Base-by-base conservation (phyloP, 2,329 filamentous ascomycete species). In the Aspergillus costaricaensis region DNA sequence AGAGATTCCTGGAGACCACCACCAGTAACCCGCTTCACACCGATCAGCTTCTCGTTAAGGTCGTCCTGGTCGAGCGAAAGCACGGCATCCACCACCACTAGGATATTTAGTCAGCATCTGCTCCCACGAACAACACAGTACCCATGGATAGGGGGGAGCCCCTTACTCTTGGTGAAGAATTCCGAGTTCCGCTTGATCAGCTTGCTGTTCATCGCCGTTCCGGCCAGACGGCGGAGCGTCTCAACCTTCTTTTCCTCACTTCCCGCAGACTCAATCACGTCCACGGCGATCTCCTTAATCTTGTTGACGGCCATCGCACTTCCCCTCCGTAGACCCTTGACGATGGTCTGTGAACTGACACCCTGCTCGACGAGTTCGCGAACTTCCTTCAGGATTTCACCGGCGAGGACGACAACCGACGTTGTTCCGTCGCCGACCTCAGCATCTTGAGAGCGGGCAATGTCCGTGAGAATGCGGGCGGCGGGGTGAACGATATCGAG, bases 201-300 rank as follows among this genome's bases (percentile, higher is more conserved):
- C 84, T 99, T 99, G 86, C 93, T 97, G 78, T 93, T 98, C 95
- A 99, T 99, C 69, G 95, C 95, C 27, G 95, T 99, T 38, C 86
- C 92, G 30, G 95, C 95, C 70, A 99, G 83, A 80, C 96, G 96
- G 76, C 83, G 81, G 62, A 99, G 85, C 44, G 93, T 98, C 70
- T 97, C 93, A 69, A 91, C 87, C 79, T 89, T 90, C 81, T 94
- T 96, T 64, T 86, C 86, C 78, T 96, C 92, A 79, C 91, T 94
- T 61, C 84, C 86, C 76, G 87, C 86, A 58, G 92, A 93, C 79
- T 88, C 88, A 49, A 76, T 72, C 67, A 77, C 76, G 61, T 79
- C 77, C 68, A 98, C 87, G 51, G 93, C 90, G 77, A 99, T 96
- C 81, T 99, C 95, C 85, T 96, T 96, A 77, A 99, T 89, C 85